Conservation (phyloP, 176 grass and related monocot genomes). For the Ensete ventricosum region DNA sequence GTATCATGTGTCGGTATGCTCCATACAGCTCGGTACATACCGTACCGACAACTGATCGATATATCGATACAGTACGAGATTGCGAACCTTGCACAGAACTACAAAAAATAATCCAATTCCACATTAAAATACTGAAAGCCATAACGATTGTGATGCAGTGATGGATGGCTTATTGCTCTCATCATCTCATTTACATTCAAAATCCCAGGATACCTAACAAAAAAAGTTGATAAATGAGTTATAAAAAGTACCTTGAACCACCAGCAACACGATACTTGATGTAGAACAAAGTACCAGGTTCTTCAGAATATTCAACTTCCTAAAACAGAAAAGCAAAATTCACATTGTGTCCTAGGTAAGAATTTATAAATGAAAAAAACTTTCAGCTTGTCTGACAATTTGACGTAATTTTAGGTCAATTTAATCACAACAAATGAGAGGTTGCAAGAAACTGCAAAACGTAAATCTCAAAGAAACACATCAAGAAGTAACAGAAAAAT, state of each 20-base stretch:
- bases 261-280: conserved; percentile 94
- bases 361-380: not conserved
- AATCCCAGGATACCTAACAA: not conserved
- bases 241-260: conserved; percentile 55
- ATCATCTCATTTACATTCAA: no score
- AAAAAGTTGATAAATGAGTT: not conserved
- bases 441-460: no score
- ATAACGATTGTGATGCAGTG: not conserved
- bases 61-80: no score
- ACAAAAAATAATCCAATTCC: not conserved
- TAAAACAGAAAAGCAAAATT: conserved; percentile 22
- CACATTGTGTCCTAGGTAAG: not conserved
- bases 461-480: no score
- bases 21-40: no score
- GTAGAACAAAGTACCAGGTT: conserved; percentile 76
- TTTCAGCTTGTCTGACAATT: no score
- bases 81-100: not conserved
- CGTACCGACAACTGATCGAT: no score
- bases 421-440: no score
- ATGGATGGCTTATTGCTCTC: no score
- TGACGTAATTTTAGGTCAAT: no score
- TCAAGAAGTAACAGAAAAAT: not conserved
- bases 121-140: not conserved
- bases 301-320: conserved; percentile 99
- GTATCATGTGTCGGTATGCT: not conserved